Evolutionary conservation across 805 yeast species (phyloP).

Genomic region (Candida insectorum): DNA sequence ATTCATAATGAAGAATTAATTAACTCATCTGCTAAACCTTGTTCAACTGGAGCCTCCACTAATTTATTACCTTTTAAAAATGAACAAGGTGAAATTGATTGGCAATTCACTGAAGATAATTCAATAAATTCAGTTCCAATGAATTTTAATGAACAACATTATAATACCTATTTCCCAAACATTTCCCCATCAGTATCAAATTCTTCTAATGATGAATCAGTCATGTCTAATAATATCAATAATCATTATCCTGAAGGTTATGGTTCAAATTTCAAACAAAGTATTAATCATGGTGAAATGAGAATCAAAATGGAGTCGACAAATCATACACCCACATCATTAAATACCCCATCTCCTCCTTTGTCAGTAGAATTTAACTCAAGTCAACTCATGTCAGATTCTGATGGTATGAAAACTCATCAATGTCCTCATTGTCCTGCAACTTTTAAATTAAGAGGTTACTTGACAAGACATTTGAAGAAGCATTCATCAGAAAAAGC

Average conservation of each 20-base stretch:
- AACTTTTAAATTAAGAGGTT: constrained; percentile 49
- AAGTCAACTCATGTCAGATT: constrained; percentile 9
- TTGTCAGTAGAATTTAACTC: too few species aligned
- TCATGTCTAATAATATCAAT: constrained; percentile 4
- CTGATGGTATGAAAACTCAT: constrained; percentile 19
- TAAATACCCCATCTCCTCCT: constrained; percentile 21
- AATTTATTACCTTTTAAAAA: constrained; percentile 51
- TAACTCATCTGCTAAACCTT: constrained; percentile 22
- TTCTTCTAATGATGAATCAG: constrained; percentile 19
- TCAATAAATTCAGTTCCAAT: constrained; percentile 12
- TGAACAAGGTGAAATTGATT: constrained; percentile 53
- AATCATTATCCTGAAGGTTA: not conserved
- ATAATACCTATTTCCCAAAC: not conserved
- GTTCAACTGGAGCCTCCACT: constrained; percentile 50
- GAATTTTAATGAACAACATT: constrained; percentile 2
- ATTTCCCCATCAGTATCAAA: constrained; percentile 40
- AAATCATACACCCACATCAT: constrained; percentile 27
- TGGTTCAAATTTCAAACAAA: not conserved
- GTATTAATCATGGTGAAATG: not conserved
- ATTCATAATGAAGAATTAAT: constrained; percentile 2
- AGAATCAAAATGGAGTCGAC: too few species aligned
- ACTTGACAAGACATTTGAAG: constrained; percentile 53
- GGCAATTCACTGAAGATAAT: constrained; percentile 49
- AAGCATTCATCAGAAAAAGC: constrained; percentile 50
- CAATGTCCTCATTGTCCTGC: constrained; percentile 49